phyloP scores from a whole-genome alignment of 805 yeast species.

The Citeromyces matritensis region DNA sequence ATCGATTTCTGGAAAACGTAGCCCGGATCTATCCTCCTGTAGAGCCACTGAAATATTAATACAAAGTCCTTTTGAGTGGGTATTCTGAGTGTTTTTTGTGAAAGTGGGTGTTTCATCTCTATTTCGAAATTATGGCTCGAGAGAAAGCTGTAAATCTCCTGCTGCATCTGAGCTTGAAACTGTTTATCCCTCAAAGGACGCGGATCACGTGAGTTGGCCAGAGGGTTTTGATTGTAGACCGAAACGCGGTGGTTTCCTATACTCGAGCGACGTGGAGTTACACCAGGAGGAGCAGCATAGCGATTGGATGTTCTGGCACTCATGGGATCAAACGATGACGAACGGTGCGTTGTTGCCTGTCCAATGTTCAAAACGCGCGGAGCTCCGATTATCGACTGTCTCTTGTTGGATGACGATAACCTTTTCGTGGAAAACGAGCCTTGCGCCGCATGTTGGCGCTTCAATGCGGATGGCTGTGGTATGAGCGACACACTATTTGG shows the following conservation, averaged over 20 bases:
- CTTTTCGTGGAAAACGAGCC: too few relatives aligned
- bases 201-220: constrained; percentile 27
- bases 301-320: too few relatives aligned
- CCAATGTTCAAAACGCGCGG: constrained; percentile 8
- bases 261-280: too few relatives aligned
- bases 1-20: constrained; percentile 51
- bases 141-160: constrained; percentile 54
- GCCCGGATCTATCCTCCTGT: constrained; percentile 66
- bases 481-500: too few relatives aligned
- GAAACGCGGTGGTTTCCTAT: too few relatives aligned
- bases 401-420: too few relatives aligned
- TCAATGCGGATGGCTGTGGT: too few relatives aligned
- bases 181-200: constrained; percentile 66
- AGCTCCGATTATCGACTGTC: constrained; percentile 14
- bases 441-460: too few relatives aligned
- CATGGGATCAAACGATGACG: too few relatives aligned
- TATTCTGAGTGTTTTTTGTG: constrained; percentile 44
- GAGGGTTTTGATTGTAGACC: too few relatives aligned
- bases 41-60: constrained; percentile 65
- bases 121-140: constrained; percentile 51
- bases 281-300: too few relatives aligned
- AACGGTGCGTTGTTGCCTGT: constrained; percentile 1
- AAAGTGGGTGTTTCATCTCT: constrained; percentile 58
- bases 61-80: constrained; percentile 87
- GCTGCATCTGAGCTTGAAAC: constrained; percentile 51